Percentiles rank a stretch among this genome's conserved stretches.
Conservation (phyloP, 768 basidiomycete species). For the Suillus placidus region DNA sequence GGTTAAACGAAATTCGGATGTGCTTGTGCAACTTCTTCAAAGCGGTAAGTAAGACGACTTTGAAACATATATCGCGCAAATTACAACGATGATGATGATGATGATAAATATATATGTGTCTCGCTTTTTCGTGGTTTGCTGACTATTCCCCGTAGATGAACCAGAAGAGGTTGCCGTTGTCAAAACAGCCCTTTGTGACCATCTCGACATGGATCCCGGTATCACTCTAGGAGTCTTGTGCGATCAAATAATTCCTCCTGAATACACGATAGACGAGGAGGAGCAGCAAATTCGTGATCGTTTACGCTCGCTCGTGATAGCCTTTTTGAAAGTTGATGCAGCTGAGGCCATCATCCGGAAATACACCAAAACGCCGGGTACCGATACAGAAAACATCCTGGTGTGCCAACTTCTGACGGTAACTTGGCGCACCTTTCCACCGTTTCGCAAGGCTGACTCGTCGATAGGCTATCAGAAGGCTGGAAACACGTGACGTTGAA, state of each 20-base stretch:
- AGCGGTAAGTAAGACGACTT: conserved; percentile 53
- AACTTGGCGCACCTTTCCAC: conserved; percentile 17
- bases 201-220: conserved; percentile 63
- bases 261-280: conserved; percentile 57
- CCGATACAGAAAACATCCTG: conserved; percentile 50
- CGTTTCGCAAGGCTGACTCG: conserved; percentile 11
- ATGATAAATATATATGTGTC: neutral
- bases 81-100: neutral
- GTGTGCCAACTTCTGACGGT: conserved; percentile 55
- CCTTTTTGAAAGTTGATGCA: conserved; percentile 59
- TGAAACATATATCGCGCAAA: neutral
- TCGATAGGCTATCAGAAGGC: conserved; percentile 52
- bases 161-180: conserved; percentile 65
- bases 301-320: conserved; percentile 59
- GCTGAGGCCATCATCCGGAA: conserved; percentile 47
- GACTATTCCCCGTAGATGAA: conserved; percentile 51
- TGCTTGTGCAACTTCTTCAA: conserved; percentile 73
- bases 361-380: conserved; percentile 44
- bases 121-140: neutral
- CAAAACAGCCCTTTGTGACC: conserved; percentile 58
- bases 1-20: conserved; percentile 74
- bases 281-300: conserved; percentile 59
- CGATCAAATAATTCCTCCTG: conserved; percentile 61
- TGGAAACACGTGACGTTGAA: conserved; percentile 43
- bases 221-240: conserved; percentile 67